phyloP scores from a whole-genome alignment of 305 asterid genomes.

The Solanum hybrid region DNA sequence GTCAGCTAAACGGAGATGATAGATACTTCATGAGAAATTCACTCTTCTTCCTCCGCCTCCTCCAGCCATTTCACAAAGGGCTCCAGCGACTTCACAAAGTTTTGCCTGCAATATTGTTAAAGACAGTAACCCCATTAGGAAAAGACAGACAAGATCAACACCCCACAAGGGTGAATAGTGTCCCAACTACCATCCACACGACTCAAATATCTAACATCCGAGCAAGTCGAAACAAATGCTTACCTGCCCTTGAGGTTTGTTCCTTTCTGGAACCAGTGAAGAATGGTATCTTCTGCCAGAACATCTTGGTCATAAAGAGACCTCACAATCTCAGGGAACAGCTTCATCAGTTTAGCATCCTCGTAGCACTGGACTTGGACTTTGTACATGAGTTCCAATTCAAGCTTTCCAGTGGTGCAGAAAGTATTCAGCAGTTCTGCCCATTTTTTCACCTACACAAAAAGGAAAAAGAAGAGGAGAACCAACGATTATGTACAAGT shows the following conservation, averaged over 20 bases:
- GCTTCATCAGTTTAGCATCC: conserved; percentile 93
- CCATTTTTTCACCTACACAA: conserved; percentile 78
- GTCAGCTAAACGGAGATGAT: not conserved
- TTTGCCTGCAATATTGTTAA: conserved; percentile 43
- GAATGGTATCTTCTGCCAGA: conserved; percentile 91
- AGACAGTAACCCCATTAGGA: not conserved
- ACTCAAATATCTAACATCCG: not conserved
- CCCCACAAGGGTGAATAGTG: not conserved
- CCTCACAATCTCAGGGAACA: conserved; percentile 87
- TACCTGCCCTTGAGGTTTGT: conserved; percentile 89
- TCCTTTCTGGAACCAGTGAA: conserved; percentile 96
- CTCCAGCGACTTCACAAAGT: conserved; percentile 86
- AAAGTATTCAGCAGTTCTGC: conserved; percentile 69
- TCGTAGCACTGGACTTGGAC: conserved; percentile 95
- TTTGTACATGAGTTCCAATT: conserved; percentile 92
- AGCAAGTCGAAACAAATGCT: not conserved
- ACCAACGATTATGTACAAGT: not conserved
- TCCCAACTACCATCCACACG: not conserved
- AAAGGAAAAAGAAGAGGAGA: not conserved
- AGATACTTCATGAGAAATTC: conserved; percentile 6
- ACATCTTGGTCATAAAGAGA: conserved; percentile 93
- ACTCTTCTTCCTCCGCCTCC: conserved; percentile 98
- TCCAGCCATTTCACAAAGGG: conserved; percentile 95
- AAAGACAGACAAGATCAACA: no score
- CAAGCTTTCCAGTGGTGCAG: conserved; percentile 84